Evolutionary conservation across 306 rosid species (phyloP), one percentile per base, ranked within the genome.

Genomic region (Cucumis melo): DNA sequence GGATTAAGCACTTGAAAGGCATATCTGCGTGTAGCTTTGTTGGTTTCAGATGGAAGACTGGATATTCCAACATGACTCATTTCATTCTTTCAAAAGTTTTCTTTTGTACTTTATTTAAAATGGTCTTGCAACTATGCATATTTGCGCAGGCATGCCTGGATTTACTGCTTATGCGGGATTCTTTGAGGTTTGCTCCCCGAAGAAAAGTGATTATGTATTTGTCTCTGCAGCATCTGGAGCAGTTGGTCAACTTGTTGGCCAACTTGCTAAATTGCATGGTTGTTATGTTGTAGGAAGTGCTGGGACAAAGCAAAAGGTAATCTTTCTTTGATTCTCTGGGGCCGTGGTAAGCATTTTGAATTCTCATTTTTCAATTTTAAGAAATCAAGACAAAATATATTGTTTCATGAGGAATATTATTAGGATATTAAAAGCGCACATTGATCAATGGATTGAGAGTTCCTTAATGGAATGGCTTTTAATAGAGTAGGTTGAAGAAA

Each of bases 201-300:
- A 85, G 74, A 80, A 85, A 78, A 86, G 84, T 20, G 88, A 82
- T 23, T 32, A n/a, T 57, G 88, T 85, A 59, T 77, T 85, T 13
- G 82, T 85, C 81, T 85, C 88, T 24, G 88, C 88, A 32, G 88
- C 88, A 44, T 82, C 88, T 24, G 88, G 88, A 78, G 88, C 88
- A 54, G 86, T 85, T 64, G 86, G 88, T 42, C 88, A 85, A 80
- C 86, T 85, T 59, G 86, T 85, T 75, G 86, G 86, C 80, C 86
- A 85, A 58, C 86, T 85, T 57, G 88, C 86, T 75, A 85, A 82
- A 70, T 72, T 85, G 79, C 88, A 80, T 64, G 88, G 88, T 51
- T 85, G 88, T 42, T 78, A 80, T 76, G 84, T 85, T 4, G 86
- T 85, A 61, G 88, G 88, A 82, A 85, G 86, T 76, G 85, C 78